phyloP scores from a whole-genome alignment of 257 asterid species.

The Galeopsis tetrahit region DNA sequence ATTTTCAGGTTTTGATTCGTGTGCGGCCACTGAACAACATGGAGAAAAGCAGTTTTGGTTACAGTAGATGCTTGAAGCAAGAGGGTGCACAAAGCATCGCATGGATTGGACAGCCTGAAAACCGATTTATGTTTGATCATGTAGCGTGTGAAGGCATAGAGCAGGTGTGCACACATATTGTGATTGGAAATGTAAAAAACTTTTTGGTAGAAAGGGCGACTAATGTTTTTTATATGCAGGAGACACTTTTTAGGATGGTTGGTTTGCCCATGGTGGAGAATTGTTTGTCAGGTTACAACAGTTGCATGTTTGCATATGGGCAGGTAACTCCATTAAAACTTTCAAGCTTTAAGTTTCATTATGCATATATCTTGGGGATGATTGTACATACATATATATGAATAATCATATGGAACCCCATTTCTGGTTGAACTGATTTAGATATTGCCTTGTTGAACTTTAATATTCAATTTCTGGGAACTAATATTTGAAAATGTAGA shows the following conservation, averaged over 20 bases:
- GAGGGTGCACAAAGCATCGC: constrained; percentile 81
- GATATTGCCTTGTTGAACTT: neutral
- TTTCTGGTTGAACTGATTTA: constrained; percentile 23
- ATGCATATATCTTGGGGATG: neutral
- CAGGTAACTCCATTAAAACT: constrained; percentile 58
- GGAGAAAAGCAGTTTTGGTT: constrained; percentile 75
- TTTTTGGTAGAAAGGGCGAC: constrained; percentile 21
- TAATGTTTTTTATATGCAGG: constrained; percentile 58
- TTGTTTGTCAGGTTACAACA: constrained; percentile 93
- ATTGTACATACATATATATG: neutral
- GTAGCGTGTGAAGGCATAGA: constrained; percentile 91
- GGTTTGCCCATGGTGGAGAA: constrained; percentile 99
- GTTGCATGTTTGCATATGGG: constrained; percentile 99
- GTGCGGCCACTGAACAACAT: constrained; percentile 77
- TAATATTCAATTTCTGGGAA: neutral
- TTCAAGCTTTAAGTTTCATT: neutral
- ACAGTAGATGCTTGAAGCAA: constrained; percentile 85
- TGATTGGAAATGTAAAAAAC: constrained; percentile 10
- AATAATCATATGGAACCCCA: neutral
- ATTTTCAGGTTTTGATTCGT: constrained; percentile 83
- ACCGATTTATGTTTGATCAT: constrained; percentile 90
- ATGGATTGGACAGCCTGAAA: constrained; percentile 97
- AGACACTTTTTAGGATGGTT: constrained; percentile 87
- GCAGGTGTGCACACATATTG: constrained; percentile 55
- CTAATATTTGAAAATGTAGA: constrained; percentile 51